Base-by-base conservation (phyloP, 208 protist species). In the Acanthamoeba castellanii region DNA sequence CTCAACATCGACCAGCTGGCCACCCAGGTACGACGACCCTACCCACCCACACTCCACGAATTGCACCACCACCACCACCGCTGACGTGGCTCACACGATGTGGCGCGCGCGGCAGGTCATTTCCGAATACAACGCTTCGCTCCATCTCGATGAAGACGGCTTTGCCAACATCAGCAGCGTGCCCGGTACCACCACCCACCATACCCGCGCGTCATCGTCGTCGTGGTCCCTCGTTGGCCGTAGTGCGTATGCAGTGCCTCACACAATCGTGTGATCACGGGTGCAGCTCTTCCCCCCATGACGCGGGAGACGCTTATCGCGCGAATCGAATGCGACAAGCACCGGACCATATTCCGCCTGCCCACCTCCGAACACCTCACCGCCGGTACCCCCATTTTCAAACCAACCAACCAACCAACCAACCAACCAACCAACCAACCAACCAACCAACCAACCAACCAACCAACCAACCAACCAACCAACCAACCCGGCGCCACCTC, bases 61-160 rank as follows among this genome's bases (percentile, higher is more conserved):
- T n/a, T n/a, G n/a, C n/a, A n/a, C 64, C 30, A 32, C 64, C 30
- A 72, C 7, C 18, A n/a, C n/a, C n/a, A n/a, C n/a, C n/a, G n/a
- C n/a, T n/a, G n/a, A n/a, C n/a, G n/a, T n/a, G n/a, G 11, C 68
- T 32, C 30, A 76, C 68, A 32, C 20, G n/a, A 76, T 34, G 9
- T 20, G 57, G 57, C 57, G 20, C 57, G 14, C 14, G 57, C 57
- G 57, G 57, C 72, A 81, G 72, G 72, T 81, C 37, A 81, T 81
- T 22, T 34, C 34, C 7, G 72, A 81, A 45, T 81, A 47, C 72
- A 81, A 81, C 72, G 34, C 72, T 20, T 34, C 72, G 4, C 27
- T 81, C 32, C n/a, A 81, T 45, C 27, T 81, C 6, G 72, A 81
- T 22, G 72, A 81, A 47, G 72, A 81, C 30, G 72, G 72, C 34